Evolutionary conservation across 2,329 filamentous ascomycete species (phyloP).

Genomic region (Aspergillus uvarum): DNA sequence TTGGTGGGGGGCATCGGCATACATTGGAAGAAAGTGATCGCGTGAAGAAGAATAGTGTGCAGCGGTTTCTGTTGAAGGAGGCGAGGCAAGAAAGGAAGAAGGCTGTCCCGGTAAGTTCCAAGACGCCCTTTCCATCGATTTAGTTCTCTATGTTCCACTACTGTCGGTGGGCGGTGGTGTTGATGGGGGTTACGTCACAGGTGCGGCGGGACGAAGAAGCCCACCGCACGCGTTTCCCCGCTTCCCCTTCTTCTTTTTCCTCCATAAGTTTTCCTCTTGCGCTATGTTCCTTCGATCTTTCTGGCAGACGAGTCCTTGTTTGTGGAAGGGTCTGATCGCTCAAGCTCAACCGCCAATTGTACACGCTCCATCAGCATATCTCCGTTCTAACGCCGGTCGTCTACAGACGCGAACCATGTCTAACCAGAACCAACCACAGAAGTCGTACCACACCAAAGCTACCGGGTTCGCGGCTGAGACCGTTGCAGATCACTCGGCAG

Average conservation of each 20-base stretch:
- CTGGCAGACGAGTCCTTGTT: neutral
- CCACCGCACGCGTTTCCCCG: neutral
- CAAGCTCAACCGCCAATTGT: neutral
- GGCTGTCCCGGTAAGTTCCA: slow-evolving; percentile 47
- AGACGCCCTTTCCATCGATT: neutral
- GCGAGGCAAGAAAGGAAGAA: slow-evolving; percentile 64
- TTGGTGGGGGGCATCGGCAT: slow-evolving; percentile 73
- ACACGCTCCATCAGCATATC: slow-evolving; percentile 5
- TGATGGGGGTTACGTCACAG: slow-evolving; percentile 15
- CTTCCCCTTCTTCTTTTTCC: neutral
- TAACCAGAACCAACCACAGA: slow-evolving; percentile 56
- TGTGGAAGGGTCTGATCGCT: neutral
- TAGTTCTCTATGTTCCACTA: neutral
- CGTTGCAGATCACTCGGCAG: slow-evolving; percentile 67
- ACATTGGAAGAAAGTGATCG: slow-evolving; percentile 70
- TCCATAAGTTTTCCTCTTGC: neutral
- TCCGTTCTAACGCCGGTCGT: slow-evolving; percentile 3
- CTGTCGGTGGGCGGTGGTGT: neutral
- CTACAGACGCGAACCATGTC: slow-evolving; percentile 42
- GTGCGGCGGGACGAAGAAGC: neutral
- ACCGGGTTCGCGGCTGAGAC: slow-evolving; percentile 70
- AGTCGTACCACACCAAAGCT: slow-evolving; percentile 69
- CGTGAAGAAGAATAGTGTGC: slow-evolving; percentile 78
- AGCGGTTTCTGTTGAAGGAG: slow-evolving; percentile 63
- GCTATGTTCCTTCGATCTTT: neutral